Percentiles rank a stretch among this genome's conserved stretches.
Evolutionary conservation across 768 basidiomycete species (phyloP).

Genomic region (Sporobolomyces phaffii): DNA sequence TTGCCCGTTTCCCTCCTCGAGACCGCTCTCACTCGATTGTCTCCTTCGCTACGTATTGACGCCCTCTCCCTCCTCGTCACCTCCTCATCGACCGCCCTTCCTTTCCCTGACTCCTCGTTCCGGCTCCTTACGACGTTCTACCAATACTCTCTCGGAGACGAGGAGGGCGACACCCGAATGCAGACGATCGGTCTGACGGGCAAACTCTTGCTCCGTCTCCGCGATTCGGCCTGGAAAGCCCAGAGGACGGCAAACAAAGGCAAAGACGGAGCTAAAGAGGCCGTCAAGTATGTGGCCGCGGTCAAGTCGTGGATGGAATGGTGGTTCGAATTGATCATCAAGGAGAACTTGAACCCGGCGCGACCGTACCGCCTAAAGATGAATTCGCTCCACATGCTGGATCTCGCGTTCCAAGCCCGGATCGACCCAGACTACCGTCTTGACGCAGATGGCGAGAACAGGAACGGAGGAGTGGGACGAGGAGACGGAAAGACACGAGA

Average conservation of each 20-base stretch:
- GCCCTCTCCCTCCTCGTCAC: conserved; percentile 34
- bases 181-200: conserved; percentile 17
- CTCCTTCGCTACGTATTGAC: conserved; percentile 25
- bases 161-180: conserved; percentile 34
- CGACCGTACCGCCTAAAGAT: conserved; percentile 35
- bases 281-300: conserved; percentile 14
- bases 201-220: conserved; percentile 31
- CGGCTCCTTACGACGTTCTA: conserved; percentile 28
- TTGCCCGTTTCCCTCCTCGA: conserved; percentile 24
- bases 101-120: conserved; percentile 17
- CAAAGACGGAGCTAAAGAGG: conserved; percentile 14
- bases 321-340: conserved; percentile 12
- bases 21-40: conserved; percentile 15
- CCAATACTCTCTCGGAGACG: conserved; percentile 31
- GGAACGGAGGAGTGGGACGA: neutral
- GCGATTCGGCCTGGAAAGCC: conserved; percentile 30
- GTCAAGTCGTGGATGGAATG: conserved; percentile 11
- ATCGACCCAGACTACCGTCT: conserved; percentile 23
- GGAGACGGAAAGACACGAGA: neutral
- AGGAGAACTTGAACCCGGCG: conserved; percentile 28
- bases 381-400: conserved; percentile 33
- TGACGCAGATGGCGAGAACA: neutral
- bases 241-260: conserved; percentile 14
- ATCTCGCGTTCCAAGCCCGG: conserved; percentile 28
- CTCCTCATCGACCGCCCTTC: conserved; percentile 1